A percentile compares a stretch with the other conserved stretches of the same genome.
phyloP scores from a whole-genome alignment of 495 filamentous ascomycete genomes.

The Oidiodendron maius region DNA sequence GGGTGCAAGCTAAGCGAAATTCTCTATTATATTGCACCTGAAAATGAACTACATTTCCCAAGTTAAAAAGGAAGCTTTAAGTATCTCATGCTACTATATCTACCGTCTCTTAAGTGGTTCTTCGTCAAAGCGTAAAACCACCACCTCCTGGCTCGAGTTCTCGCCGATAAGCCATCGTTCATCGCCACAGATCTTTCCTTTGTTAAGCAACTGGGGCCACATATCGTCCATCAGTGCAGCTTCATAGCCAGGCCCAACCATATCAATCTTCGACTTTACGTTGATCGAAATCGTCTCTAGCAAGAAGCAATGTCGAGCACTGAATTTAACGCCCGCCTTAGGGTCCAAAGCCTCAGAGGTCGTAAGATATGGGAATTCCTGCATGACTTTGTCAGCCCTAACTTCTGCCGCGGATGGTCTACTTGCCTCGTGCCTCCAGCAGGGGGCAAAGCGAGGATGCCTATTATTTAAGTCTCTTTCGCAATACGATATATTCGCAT shows the following conservation, averaged over 20 bases:
- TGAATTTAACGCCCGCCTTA: slow-evolving; percentile 48
- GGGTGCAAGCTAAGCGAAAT: too few relatives aligned
- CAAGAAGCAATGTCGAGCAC: slow-evolving; percentile 47
- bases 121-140: slow-evolving; percentile 45
- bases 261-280: slow-evolving; percentile 10
- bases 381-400: neutral
- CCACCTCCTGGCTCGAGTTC: slow-evolving; percentile 43
- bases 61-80: too few relatives aligned
- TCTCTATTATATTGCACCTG: too few relatives aligned
- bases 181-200: slow-evolving; percentile 54
- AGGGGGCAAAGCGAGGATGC: slow-evolving; percentile 35
- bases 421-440: slow-evolving; percentile 45
- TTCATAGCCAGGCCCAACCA: slow-evolving; percentile 25
- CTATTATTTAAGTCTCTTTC: slow-evolving; percentile 34
- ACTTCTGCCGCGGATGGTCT: neutral
- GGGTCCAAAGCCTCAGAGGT: slow-evolving; percentile 48
- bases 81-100: neutral
- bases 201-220: slow-evolving; percentile 44
- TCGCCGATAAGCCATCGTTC: slow-evolving; percentile 61
- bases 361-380: slow-evolving; percentile 46
- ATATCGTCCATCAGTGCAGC: slow-evolving; percentile 36
- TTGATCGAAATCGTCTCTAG: slow-evolving; percentile 35
- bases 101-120: neutral
- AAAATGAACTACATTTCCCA: too few relatives aligned
- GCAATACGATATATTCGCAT: slow-evolving; percentile 38